phyloP scores from a whole-genome alignment of 108 stramenopile genomes.

The Cyclostephanos invisitatus region DNA sequence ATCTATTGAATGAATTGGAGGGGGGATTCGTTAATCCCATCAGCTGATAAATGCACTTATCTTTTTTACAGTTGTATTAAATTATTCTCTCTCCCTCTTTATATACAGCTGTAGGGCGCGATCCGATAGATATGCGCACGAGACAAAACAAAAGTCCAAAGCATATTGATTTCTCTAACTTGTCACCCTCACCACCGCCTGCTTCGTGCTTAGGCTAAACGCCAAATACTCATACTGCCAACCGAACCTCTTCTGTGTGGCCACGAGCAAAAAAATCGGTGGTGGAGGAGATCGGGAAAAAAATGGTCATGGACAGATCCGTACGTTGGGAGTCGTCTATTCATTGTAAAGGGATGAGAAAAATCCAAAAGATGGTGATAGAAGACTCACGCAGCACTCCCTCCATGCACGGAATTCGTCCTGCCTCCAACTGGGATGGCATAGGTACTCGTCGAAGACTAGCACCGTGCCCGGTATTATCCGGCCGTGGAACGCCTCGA shows the following conservation, averaged over 20 bases:
- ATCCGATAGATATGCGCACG: too few species aligned
- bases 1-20: too few species aligned
- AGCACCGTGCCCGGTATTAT: slow-evolving; percentile 80
- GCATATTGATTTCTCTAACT: slow-evolving; percentile 18
- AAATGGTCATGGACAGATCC: neutral
- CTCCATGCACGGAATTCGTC: slow-evolving; percentile 88
- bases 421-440: slow-evolving; percentile 84
- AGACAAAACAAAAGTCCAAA: too few species aligned
- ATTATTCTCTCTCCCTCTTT: too few species aligned
- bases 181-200: slow-evolving; percentile 78
- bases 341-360: neutral
- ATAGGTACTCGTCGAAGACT: slow-evolving; percentile 85
- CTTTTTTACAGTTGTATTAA: too few species aligned
- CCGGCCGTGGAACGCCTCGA: slow-evolving; percentile 76
- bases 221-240: slow-evolving; percentile 89
- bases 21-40: too few species aligned
- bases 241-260: slow-evolving; percentile 68
- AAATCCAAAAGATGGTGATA: neutral
- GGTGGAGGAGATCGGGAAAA: neutral
- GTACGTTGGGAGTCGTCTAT: too few species aligned
- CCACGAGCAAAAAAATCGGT: too few species aligned
- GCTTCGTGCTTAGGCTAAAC: slow-evolving; percentile 79
- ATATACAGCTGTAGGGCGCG: too few species aligned
- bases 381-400: slow-evolving; percentile 56
- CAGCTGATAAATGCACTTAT: too few species aligned